Base-by-base conservation (phyloP, 306 rosid species). In the Parietaria judaica region DNA sequence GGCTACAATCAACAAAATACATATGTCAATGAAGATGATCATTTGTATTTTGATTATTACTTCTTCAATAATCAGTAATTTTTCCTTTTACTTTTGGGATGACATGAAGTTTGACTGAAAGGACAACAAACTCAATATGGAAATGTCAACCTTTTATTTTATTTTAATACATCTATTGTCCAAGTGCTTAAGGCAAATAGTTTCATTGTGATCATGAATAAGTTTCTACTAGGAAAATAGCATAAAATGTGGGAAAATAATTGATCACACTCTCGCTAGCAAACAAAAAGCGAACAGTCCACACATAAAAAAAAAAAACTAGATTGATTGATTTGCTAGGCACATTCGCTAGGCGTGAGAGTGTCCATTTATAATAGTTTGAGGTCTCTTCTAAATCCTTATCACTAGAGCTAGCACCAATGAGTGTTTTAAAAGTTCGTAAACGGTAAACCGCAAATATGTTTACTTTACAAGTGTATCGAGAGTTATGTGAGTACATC, bases 81-180 rank as follows among this genome's bases (percentile, higher is more conserved):
- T 23, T 23, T 23, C 31, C 2, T 23, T 23, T 38, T 60, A 60
- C 51, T 60, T 60, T 43, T 60, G 35, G 14, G 9, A 16, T 60
- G 44, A 48, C 48, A n/a, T 37, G 65, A 56, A 41, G 47, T 56
- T 23, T 50, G 74, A 70, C 41, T 62, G 74, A 70, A 52, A 48
- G 49, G 74, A 63, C 69, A 63, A 16, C 11, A 38, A 70, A 23
- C 64, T 60, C 51, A 56, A 63, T 4, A 55, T 49, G 49, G 11
- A 43, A 53, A 14, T 58, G 51, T 57, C 58, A 36, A 56, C 54
- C 14, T 49, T 46, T 17, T 14, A 36, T 52, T 17, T 50, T 50
- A 12, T 37, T 16, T n/a, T n/a, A n/a, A 23, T 23, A 51, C 14
- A 12, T 53, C 15, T 12, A 11, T n/a, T 56, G 23, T 45, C 4